Conservation (phyloP, 768 basidiomycete genomes). For the Phylloporus arenicola region DNA sequence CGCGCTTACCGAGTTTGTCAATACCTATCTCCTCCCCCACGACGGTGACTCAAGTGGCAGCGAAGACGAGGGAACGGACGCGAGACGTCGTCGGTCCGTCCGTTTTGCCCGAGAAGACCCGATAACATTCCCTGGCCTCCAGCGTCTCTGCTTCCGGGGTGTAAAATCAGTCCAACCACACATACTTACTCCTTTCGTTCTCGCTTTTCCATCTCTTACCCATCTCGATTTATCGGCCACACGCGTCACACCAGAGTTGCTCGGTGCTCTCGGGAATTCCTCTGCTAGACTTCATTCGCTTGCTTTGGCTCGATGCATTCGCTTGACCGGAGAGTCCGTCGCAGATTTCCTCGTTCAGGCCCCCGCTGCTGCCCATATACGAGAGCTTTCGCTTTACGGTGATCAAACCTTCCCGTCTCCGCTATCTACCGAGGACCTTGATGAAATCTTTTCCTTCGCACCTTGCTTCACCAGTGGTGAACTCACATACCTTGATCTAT, state of each 20-base stretch:
- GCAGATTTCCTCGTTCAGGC: constrained; percentile 66
- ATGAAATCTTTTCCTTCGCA: constrained; percentile 60
- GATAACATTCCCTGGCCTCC: constrained; percentile 61
- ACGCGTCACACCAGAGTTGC: constrained; percentile 70
- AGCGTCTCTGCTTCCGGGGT: constrained; percentile 75
- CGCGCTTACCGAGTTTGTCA: constrained; percentile 79
- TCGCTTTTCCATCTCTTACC: constrained; percentile 80
- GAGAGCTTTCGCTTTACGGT: constrained; percentile 84
- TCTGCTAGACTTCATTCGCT: constrained; percentile 72
- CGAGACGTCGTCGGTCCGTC: constrained; percentile 30
- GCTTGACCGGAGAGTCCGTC: constrained; percentile 75
- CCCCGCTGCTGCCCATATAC: constrained; percentile 53
- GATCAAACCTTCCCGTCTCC: constrained; percentile 79
- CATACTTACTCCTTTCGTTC: constrained; percentile 65
- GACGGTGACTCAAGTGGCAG: constrained; percentile 42
- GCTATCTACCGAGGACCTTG: constrained; percentile 60
- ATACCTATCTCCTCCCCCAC: constrained; percentile 47
- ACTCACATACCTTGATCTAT: constrained; percentile 86
- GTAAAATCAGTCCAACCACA: constrained; percentile 71
- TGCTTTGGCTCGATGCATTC: constrained; percentile 80
- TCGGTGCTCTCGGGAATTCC: constrained; percentile 59
- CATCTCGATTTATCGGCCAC: constrained; percentile 91
- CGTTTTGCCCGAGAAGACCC: constrained; percentile 42
- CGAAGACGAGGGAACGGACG: constrained; percentile 34
- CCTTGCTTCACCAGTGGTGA: constrained; percentile 75